These are phyloP conservation scores for Amaranthus cruentus DNA, from an alignment of 148 eudicot species.

Conservation along the genomic window DNA sequence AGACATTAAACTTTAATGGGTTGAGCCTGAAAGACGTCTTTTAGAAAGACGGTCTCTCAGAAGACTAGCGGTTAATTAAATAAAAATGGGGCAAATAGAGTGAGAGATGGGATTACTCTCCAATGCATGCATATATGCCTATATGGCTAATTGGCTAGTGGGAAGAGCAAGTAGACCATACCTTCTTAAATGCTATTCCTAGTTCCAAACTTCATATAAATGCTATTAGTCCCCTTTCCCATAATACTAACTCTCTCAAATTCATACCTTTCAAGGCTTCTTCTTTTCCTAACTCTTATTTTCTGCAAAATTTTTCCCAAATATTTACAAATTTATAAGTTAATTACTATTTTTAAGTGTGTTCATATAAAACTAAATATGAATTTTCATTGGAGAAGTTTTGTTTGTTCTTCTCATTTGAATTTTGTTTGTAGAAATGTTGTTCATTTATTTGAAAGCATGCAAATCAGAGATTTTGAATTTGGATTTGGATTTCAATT, in stretches of 20 bases:
- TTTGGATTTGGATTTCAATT: slow-evolving; percentile 27
- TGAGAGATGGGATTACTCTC: not conserved
- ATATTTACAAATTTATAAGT: not conserved
- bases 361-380: not conserved
- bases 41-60: too few relatives aligned
- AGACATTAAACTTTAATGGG: too few relatives aligned
- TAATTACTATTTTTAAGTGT: not conserved
- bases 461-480: slow-evolving; percentile 19
- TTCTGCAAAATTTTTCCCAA: not conserved
- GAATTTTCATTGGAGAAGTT: not conserved
- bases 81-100: too few relatives aligned
- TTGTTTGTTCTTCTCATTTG: slow-evolving; percentile 14
- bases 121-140: slow-evolving; percentile 12
- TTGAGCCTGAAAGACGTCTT: too few relatives aligned
- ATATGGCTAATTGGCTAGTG: not conserved
- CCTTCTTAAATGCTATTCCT: slow-evolving; percentile 28
- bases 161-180: slow-evolving; percentile 13
- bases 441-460: slow-evolving; percentile 22
- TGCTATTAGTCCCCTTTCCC: not conserved
- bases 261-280: slow-evolving; percentile 3
- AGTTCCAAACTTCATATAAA: slow-evolving; percentile 21
- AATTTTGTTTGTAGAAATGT: slow-evolving; percentile 26
- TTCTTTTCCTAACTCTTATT: not conserved
- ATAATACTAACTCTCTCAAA: not conserved
- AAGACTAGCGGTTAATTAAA: too few relatives aligned